Conservation (phyloP, 352 stramenopile genomes). For the Phytophthora sojae region DNA sequence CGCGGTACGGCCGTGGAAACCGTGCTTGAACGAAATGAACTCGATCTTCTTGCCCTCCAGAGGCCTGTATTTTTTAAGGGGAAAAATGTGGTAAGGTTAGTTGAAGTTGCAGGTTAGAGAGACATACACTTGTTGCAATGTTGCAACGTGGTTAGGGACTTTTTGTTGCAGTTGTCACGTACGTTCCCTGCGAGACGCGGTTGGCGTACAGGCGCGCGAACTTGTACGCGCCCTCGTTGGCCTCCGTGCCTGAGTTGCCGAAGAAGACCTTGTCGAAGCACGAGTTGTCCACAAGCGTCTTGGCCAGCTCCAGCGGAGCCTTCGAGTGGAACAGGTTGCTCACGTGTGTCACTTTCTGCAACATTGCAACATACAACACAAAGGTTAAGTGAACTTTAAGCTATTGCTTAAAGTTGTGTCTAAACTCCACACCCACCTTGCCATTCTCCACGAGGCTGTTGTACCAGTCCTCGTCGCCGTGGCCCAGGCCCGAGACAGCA, state of each 20-base stretch:
- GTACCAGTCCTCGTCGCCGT: conserved; percentile 91
- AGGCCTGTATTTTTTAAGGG: conserved; percentile 34
- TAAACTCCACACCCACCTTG: conserved; percentile 27
- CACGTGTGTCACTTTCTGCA: conserved; percentile 91
- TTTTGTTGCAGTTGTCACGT: conserved; percentile 30
- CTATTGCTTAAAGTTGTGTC: not conserved
- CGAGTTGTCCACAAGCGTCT: conserved; percentile 96
- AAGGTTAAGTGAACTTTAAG: not conserved
- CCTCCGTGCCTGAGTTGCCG: conserved; percentile 96
- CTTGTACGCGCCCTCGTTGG: conserved; percentile 90
- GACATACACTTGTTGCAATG: not conserved
- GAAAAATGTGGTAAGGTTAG: conserved; percentile 2
- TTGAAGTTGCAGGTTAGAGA: not conserved
- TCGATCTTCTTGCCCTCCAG: conserved; percentile 83
- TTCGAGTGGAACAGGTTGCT: conserved; percentile 98
- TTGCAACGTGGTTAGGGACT: not conserved
- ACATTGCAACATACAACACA: not conserved
- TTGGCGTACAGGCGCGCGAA: conserved; percentile 87
- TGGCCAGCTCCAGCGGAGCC: conserved; percentile 93
- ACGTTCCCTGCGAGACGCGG: conserved; percentile 70
- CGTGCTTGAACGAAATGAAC: conserved; percentile 90
- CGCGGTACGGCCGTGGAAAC: conserved; percentile 86
- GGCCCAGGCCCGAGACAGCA: conserved; percentile 86
- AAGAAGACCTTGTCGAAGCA: conserved; percentile 98
- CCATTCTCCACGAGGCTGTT: conserved; percentile 65